Base-by-base conservation (phyloP, 805 yeast genomes). In the Metschnikowia lunata region DNA sequence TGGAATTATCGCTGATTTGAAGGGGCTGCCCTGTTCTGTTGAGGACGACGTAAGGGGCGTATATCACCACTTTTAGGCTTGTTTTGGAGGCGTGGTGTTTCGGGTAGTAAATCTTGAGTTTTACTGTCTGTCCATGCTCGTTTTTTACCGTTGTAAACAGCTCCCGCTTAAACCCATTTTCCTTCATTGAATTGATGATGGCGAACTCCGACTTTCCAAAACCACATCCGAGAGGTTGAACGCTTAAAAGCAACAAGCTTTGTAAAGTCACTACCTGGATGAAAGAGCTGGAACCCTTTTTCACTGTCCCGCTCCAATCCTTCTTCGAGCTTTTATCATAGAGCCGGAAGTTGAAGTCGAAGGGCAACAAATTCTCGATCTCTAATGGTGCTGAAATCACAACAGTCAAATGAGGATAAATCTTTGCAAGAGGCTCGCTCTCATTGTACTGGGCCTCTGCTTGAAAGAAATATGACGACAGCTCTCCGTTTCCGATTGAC, bases 371-470 rank as follows among this genome's bases (percentile, higher is more conserved):
- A 57, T 93, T 93, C 52, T 86, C 89, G 46, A 93, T 72, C 53
- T 86, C 87, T 37, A 93, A 64, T 0, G 99, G 98, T 0, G 98
- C 88, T 0, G 93, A 80, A 7, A 93, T 66, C 4, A 81, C 75
- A 23, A 93, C 66, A 8, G 72, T 75, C 86, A 91, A 76, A 55
- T 87, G 93, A 0, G 99, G 99, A 57, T 88, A 95, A 1, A 86
- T 75, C 46, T 74, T 71, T 0, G 86, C 76, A 26, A 89, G 66
- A 0, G 88, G 89, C 50, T 87, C 95, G n/a, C 75, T 71, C 13
- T 67, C 60, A 50, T 85, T 80, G 61, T 64, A 84, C 36, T 68
- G 63, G 1, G 91, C 88, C 52, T 79, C 84, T 0, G 84, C 85
- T 52, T 85, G 91, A 64, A 86, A 83, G 55, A 76, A 83, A 60